Evolutionary conservation across 768 basidiomycete genomes (phyloP), one percentile per base, ranked within the genome.

Genomic region (Peribolospora kevripleyi): DNA sequence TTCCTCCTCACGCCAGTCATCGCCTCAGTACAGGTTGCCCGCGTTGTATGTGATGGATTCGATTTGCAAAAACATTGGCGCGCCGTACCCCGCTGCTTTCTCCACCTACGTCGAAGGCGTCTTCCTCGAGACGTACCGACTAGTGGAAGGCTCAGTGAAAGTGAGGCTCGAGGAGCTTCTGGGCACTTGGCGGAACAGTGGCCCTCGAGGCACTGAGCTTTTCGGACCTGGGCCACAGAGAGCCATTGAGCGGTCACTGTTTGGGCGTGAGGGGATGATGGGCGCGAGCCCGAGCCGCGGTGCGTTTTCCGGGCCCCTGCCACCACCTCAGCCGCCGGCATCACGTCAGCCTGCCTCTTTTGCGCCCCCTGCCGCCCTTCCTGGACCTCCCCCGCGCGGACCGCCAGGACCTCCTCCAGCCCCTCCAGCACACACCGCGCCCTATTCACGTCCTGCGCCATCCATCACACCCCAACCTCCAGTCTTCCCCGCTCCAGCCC

Each of bases 161-260:
- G 76, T 78, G 66, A 97, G 97, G 68, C 90, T 98, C 84, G 86
- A 91, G 65, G 93, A 98, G 68, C 87, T 98, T 80, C 76, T 97
- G 10, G 68, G 84, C 39, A 91, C 93, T 5, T 98, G 93, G 93
- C 75, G 88, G 46, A 81, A 78, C 36, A 87, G 85, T 11, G 80
- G 82, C 10, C 81, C 84, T 3, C 74, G 73, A 42, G 77, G 83
- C 42, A 76, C 76, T 53, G 84, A 90, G 64, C 72, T 98, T 2
- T 98, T 97, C 65, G 83, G 87, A 47, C 68, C 76, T 39, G 75
- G 76, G 3, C 75, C 83, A 14, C 88, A 95, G 65, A 69, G 77
- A 47, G 76, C 79, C 11, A 82, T 97, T 58, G 93, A 97, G 67
- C 74, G 54, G 40, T 64, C 62, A 13, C 61, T 70, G 8, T 72